Conservation (phyloP, 495 filamentous ascomycete species). For the Penicillium samsonianum region DNA sequence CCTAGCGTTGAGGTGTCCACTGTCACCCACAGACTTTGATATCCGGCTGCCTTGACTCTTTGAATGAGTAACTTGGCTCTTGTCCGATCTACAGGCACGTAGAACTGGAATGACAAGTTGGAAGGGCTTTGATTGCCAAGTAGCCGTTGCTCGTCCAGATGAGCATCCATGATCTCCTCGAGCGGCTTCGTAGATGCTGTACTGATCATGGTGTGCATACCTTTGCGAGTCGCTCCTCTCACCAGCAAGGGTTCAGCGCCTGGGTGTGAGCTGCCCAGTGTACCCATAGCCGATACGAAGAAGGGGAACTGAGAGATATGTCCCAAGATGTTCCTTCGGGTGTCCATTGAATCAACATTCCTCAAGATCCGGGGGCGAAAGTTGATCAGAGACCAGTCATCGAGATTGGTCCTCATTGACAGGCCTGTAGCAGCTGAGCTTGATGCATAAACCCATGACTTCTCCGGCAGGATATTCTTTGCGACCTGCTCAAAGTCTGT, state of each 20-base stretch:
- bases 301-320: conserved; percentile 19
- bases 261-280: conserved; percentile 18
- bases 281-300: conserved; percentile 25
- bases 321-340: conserved; percentile 18
- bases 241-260: conserved; percentile 23
- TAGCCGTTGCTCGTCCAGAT: conserved; percentile 15
- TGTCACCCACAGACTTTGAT: conserved; percentile 25
- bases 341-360: conserved; percentile 22
- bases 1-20: conserved; percentile 25
- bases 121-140: conserved; percentile 18
- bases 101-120: conserved; percentile 22
- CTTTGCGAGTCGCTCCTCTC: conserved; percentile 21
- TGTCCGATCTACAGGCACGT: conserved; percentile 20
- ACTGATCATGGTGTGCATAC: conserved; percentile 23
- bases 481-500: conserved; percentile 22
- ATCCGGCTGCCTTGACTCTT: conserved; percentile 23
- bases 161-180: conserved; percentile 26
- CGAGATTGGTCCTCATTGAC: conserved; percentile 22
- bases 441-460: conserved; percentile 27
- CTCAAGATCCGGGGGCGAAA: conserved; percentile 27
- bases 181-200: conserved; percentile 21
- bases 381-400: conserved; percentile 29
- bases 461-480: conserved; percentile 22
- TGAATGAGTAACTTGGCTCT: conserved; percentile 20
- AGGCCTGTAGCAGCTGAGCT: conserved; percentile 23